Base-by-base conservation (phyloP, 768 basidiomycete genomes). In the Lentinula guzmanii region DNA sequence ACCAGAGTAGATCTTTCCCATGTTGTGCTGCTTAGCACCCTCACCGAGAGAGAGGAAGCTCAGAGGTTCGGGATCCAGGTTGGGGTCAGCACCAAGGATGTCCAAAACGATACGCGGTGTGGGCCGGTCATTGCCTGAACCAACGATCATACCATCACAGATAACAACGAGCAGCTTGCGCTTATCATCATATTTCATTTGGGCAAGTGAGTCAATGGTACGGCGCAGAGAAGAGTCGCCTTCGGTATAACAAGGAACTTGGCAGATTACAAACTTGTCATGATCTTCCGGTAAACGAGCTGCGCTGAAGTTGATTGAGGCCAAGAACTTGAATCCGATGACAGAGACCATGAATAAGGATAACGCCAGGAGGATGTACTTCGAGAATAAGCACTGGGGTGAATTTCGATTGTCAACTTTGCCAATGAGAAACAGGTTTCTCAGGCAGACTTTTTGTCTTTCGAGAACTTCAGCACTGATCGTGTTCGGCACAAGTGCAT, bases 241-340 rank as follows among this genome's bases (percentile, higher is more conserved):
- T 80, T 98, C 96, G 2, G 96, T 98, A 71, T 98, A 98, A 82
- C 96, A 98, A 33, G 96, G 96, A 0, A 98, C 94, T 70, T 98
- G 96, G 71, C 95, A 98, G 67, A 96, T 93, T 64, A 97, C 90
- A 66, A 97, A 96, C 75, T 97, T 96, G 78, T 97, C 94, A 70
- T 95, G 93, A 67, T 95, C 91, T 74, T 96, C 95, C 0, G 94
- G 95, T 5, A 91, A 90, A 61, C 93, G 85, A 16, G 85, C 72
- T 3, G 87, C 76, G 52, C 85, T 84, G 70, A 97, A 93, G 74
- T 92, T 89, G 72, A 96, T 79, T 0, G 93, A 93, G 1, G 93
- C 92, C 63, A 97, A 76, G 78, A 96, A 96, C 75, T 96, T 98
- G 88, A 96, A 95, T 0, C 89, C 95, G 70, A 97, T 95, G 67